phyloP scores from a whole-genome alignment of 2,329 filamentous ascomycete genomes.

The Claviceps maximensis region DNA sequence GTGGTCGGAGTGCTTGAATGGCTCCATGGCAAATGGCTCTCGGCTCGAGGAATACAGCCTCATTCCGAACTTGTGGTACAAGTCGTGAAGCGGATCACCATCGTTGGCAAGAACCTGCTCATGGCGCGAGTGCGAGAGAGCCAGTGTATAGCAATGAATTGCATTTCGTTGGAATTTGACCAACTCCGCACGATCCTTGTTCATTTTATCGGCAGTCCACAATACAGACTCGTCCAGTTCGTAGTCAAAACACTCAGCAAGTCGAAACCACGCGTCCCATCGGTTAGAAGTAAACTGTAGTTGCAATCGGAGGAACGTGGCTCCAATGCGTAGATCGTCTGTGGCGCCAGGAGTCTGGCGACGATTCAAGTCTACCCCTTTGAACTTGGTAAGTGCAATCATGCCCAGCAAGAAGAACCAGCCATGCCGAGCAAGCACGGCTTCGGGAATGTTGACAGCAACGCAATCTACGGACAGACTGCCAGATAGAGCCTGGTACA shows the following conservation, averaged over 20 bases:
- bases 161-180: slow-evolving; percentile 64
- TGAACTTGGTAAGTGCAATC: slow-evolving; percentile 77
- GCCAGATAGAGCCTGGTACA: slow-evolving; percentile 73
- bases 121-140: slow-evolving; percentile 40
- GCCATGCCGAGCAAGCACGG: slow-evolving; percentile 61
- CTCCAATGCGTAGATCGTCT: slow-evolving; percentile 71
- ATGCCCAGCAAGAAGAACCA: slow-evolving; percentile 91
- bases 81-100: slow-evolving; percentile 40
- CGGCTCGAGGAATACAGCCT: slow-evolving; percentile 48
- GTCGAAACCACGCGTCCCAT: slow-evolving; percentile 85
- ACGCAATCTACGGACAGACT: slow-evolving; percentile 61
- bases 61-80: slow-evolving; percentile 49
- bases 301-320: slow-evolving; percentile 68
- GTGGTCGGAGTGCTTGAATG: slow-evolving; percentile 42
- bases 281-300: slow-evolving; percentile 68
- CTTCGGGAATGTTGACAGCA: slow-evolving; percentile 54
- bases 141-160: slow-evolving; percentile 65
- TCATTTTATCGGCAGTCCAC: slow-evolving; percentile 85
- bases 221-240: slow-evolving; percentile 78
- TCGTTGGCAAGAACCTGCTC: slow-evolving; percentile 31
- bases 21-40: slow-evolving; percentile 50
- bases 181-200: slow-evolving; percentile 64
- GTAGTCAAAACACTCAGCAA: slow-evolving; percentile 77
- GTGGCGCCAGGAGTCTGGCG: slow-evolving; percentile 66
- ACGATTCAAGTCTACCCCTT: slow-evolving; percentile 54